phyloP scores from a whole-genome alignment of 2,329 filamentous ascomycete species.

The Penicillium polonicum region DNA sequence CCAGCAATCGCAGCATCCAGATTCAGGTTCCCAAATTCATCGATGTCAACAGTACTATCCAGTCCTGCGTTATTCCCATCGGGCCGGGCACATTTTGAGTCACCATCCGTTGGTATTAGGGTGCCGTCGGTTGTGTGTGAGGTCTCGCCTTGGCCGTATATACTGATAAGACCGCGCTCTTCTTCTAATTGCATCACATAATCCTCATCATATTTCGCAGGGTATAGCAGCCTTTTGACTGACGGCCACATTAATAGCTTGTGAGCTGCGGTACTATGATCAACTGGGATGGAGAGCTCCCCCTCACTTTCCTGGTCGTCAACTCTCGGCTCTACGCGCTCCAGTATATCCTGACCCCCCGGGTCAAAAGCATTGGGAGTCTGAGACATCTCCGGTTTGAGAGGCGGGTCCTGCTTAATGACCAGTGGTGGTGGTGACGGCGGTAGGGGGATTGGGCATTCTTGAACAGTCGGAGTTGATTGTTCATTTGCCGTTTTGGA shows the following conservation, averaged over 20 bases:
- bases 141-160: constrained; percentile 78
- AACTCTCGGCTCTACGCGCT: neutral
- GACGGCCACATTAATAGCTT: constrained; percentile 72
- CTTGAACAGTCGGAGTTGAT: too few species aligned
- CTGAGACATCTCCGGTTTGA: neutral
- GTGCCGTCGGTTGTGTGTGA: constrained; percentile 56
- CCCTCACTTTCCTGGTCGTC: constrained; percentile 34
- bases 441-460: too few species aligned
- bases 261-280: constrained; percentile 86
- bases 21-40: constrained; percentile 52
- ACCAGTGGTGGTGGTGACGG: too few species aligned
- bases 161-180: constrained; percentile 67
- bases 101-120: constrained; percentile 30
- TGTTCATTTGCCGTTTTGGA: too few species aligned
- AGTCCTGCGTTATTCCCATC: constrained; percentile 19
- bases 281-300: constrained; percentile 70
- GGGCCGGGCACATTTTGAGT: constrained; percentile 5
- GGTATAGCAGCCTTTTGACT: constrained; percentile 62
- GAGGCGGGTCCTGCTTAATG: too few species aligned
- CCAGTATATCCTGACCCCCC: too few species aligned
- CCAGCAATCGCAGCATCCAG: constrained; percentile 53
- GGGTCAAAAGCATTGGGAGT: too few species aligned
- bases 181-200: constrained; percentile 78
- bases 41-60: constrained; percentile 50
- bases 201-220: constrained; percentile 58